phyloP scores from a whole-genome alignment of 306 rosid genomes.

The Urtica urens region DNA sequence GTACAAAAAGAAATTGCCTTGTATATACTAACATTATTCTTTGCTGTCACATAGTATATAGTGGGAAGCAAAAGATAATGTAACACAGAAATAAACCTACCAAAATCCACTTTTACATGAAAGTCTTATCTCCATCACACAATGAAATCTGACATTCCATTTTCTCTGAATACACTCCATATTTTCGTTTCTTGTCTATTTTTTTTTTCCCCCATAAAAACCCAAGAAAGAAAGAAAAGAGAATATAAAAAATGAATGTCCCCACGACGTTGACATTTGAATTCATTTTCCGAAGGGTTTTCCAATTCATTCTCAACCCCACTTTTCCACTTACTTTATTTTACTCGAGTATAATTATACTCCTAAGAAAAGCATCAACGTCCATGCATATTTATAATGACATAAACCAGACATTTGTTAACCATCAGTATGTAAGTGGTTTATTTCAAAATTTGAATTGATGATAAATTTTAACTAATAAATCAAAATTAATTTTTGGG shows the following conservation, averaged over 20 bases:
- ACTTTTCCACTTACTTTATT: conserved; percentile 11
- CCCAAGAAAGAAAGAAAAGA: conserved; percentile 11
- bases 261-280: conserved; percentile 43
- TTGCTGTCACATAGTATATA: conserved; percentile 19
- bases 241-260: conserved; percentile 34
- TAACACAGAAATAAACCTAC: conserved; percentile 20
- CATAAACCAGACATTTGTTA: neutral
- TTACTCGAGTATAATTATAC: neutral
- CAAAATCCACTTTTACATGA: conserved; percentile 16
- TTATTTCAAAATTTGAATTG: too few species aligned
- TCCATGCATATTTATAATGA: conserved; percentile 25
- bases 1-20: conserved; percentile 20
- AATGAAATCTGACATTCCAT: conserved; percentile 36
- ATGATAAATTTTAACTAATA: too few species aligned
- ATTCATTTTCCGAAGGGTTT: too few species aligned
- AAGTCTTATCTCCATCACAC: conserved; percentile 8
- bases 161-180: conserved; percentile 36
- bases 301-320: conserved; percentile 18
- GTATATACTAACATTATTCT: neutral
- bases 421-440: too few species aligned
- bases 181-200: conserved; percentile 12
- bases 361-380: conserved; percentile 19
- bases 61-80: conserved; percentile 66
- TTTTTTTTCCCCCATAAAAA: neutral
- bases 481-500: too few species aligned